These are phyloP conservation scores for Epichloe amarillans DNA, from an alignment of 2,329 filamentous ascomycete genomes.

Conservation along the genomic window DNA sequence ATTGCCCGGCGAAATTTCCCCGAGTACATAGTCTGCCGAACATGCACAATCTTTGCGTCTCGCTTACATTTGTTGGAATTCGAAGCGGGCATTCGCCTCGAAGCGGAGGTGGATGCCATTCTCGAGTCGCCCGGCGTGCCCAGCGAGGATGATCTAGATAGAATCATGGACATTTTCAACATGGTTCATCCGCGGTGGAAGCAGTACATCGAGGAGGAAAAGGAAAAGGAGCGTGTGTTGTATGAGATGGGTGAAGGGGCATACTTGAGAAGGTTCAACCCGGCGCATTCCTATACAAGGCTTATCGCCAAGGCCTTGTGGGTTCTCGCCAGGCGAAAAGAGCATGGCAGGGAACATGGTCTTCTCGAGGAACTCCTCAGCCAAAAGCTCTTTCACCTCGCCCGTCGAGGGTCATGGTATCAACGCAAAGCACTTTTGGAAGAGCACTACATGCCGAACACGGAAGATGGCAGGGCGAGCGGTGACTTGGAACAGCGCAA, in stretches of 20 bases:
- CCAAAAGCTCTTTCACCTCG: conserved; percentile 74
- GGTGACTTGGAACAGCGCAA: conserved; percentile 43
- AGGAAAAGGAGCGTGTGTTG: conserved; percentile 59
- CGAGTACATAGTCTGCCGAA: conserved; percentile 78
- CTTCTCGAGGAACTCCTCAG: conserved; percentile 61
- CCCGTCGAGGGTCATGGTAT: conserved; percentile 83
- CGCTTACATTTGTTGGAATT: conserved; percentile 70
- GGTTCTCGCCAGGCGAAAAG: conserved; percentile 69
- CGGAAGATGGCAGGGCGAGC: conserved; percentile 31
- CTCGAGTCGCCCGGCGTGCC: conserved; percentile 67
- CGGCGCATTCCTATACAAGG: conserved; percentile 84
- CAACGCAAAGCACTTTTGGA: conserved; percentile 88
- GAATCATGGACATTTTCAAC: conserved; percentile 59
- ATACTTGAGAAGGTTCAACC: conserved; percentile 80
- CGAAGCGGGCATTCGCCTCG: conserved; percentile 70
- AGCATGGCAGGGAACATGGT: conserved; percentile 62
- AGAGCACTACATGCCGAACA: conserved; percentile 78
- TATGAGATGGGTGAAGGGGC: conserved; percentile 77
- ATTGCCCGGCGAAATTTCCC: conserved; percentile 83
- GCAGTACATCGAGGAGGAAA: conserved; percentile 56
- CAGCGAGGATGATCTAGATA: conserved; percentile 49
- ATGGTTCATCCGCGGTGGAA: conserved; percentile 73
- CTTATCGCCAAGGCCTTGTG: conserved; percentile 80
- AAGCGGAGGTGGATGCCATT: conserved; percentile 68
- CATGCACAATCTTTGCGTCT: conserved; percentile 75